These are phyloP conservation scores for Tuber borchii DNA, from an alignment of 495 filamentous ascomycete genomes.

Conservation along the genomic window DNA sequence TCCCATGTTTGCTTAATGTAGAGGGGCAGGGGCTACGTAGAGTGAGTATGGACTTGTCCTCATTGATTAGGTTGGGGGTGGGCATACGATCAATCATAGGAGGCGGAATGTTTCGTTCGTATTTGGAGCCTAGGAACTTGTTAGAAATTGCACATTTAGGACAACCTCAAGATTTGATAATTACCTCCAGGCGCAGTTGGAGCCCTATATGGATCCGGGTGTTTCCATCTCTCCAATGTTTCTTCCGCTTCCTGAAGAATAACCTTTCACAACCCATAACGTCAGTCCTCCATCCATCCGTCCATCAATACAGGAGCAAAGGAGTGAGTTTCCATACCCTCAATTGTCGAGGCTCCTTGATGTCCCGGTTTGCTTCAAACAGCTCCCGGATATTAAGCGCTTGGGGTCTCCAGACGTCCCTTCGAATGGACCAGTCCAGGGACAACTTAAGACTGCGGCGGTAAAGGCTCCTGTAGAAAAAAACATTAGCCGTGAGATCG, in stretches of 20 bases:
- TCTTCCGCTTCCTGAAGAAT: slow-evolving; percentile 81
- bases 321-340: slow-evolving; percentile 52
- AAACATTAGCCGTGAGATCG: not conserved
- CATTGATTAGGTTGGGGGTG: not conserved
- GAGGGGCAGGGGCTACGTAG: slow-evolving; percentile 14
- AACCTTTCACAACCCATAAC: not conserved
- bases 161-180: slow-evolving; percentile 31
- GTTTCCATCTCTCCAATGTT: slow-evolving; percentile 87
- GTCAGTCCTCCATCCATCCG: slow-evolving; percentile 12
- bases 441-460: slow-evolving; percentile 85
- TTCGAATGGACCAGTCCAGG: slow-evolving; percentile 89
- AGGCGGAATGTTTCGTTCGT: slow-evolving; percentile 81
- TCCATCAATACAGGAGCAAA: not conserved
- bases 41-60: not conserved
- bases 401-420: slow-evolving; percentile 86
- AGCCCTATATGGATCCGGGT: slow-evolving; percentile 82
- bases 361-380: slow-evolving; percentile 86
- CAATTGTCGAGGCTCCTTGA: slow-evolving; percentile 80
- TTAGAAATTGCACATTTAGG: slow-evolving; percentile 34
- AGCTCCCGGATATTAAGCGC: slow-evolving; percentile 91
- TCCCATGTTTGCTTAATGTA: not conserved
- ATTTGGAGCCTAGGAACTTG: slow-evolving; percentile 70
- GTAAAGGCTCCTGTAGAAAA: slow-evolving; percentile 70
- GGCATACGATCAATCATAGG: slow-evolving; percentile 58
- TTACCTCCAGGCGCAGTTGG: slow-evolving; percentile 91